A percentile compares a stretch with the other conserved stretches of the same genome.
phyloP scores from a whole-genome alignment of 371 early-diverging fungal species.

The Zancudomyces culisetae region DNA sequence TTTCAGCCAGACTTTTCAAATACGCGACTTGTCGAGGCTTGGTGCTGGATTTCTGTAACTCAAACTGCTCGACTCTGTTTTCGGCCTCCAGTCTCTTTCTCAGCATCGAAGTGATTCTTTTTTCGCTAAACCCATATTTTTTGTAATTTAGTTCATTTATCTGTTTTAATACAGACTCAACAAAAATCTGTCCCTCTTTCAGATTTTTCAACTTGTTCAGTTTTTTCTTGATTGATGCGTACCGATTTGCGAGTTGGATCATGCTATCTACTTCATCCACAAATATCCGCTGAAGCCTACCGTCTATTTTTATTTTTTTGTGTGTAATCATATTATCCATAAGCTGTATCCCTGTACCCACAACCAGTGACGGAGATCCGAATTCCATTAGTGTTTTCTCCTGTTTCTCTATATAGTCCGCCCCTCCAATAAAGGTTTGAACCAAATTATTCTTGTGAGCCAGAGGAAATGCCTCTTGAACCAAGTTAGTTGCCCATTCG shows the following conservation, averaged over 20 bases:
- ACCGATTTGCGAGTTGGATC: slow-evolving; percentile 8
- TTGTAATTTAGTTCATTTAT: background rate
- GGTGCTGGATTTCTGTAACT: background rate
- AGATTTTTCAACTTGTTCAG: slow-evolving; percentile 10
- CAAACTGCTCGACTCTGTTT: too few relatives aligned
- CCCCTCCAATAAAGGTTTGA: slow-evolving; percentile 13
- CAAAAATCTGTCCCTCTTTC: slow-evolving; percentile 10
- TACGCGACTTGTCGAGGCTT: background rate
- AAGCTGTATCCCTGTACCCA: slow-evolving; percentile 12
- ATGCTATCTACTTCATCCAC: slow-evolving; percentile 18
- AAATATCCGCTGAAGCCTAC: slow-evolving; percentile 5
- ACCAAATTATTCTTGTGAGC: background rate
- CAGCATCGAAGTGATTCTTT: too few relatives aligned
- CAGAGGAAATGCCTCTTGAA: slow-evolving; percentile 5
- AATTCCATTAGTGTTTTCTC: slow-evolving; percentile 5
- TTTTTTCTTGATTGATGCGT: slow-evolving; percentile 8
- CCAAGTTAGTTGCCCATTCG: slow-evolving; percentile 5
- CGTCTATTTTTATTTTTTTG: background rate
- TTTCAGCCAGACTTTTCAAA: too few relatives aligned
- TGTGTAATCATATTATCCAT: slow-evolving; percentile 4
- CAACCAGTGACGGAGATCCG: slow-evolving; percentile 11
- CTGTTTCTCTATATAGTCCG: background rate
- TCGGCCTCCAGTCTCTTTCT: too few relatives aligned
- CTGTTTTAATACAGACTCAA: slow-evolving; percentile 8
- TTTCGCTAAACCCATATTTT: background rate